Evolutionary conservation across 2,329 filamentous ascomycete genomes (phyloP), one percentile per base, ranked within the genome.

Genomic region (Fusarium sp.): DNA sequence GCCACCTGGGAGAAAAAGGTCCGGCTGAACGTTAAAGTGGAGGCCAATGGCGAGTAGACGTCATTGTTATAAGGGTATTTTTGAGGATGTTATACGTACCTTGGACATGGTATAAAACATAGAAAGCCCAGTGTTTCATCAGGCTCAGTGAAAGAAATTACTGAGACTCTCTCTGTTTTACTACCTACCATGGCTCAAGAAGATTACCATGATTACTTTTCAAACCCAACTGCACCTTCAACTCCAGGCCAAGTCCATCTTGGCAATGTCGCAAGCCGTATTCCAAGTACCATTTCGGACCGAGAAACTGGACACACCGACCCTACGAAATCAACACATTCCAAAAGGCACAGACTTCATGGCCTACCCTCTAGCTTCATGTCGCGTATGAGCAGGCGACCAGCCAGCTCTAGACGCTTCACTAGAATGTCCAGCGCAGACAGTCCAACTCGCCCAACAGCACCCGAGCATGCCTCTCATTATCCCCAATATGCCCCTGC

Each of bases 1-100:
- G 55, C 52, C 53, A 56, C 11, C 9, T 24, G 21, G 63, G 63
- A 66, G 63, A 50, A 28, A 66, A 66, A 66, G 44, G 49, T 66
- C 63, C 63, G 63, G 62, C 15, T 49, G 40, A 47, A 14, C 19
- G 36, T 49, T 39, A 19, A 19, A 28, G 58, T 63, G 58, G 58
- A 63, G 50, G 50, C 36, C 6, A 7, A 13, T n/a, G 10, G 17
- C 26, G 19, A 19, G 21, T 33, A 8, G 51, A 66, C 63, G 62
- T 66, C 63, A 66, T 66, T 42, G 21, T 22, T 38, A 28, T 54
- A 39, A 46, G 22, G 36, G 17, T 17, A 21, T 22, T 7, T 24
- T 13, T 17, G 7, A 42, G 13, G 40, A 22, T 24, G 10, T 42
- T 14, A 8, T 4, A 10, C 33, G 8, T 19, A 2, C 10, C 22